phyloP scores from a whole-genome alignment of 108 stramenopile species.

The Mediolabrus comicus region DNA sequence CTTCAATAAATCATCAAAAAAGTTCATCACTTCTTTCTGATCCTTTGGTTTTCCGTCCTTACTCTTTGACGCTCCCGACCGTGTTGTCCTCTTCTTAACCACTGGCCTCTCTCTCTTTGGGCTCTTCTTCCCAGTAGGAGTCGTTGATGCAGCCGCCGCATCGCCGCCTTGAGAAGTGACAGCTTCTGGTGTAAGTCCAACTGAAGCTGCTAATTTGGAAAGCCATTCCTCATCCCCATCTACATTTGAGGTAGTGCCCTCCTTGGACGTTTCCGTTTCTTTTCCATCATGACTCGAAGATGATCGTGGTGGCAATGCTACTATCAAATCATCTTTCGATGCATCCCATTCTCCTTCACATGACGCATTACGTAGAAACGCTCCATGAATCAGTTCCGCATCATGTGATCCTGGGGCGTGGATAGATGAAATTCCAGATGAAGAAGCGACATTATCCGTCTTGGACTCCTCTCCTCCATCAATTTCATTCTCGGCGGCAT shows the following conservation, averaged over 20 bases:
- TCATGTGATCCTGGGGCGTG: slow-evolving; percentile 69
- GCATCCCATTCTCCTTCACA: slow-evolving; percentile 89
- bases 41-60: slow-evolving; percentile 38
- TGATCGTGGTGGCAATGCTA: slow-evolving; percentile 55
- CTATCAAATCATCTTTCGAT: slow-evolving; percentile 62
- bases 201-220: slow-evolving; percentile 64
- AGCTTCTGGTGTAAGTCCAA: slow-evolving; percentile 51
- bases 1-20: slow-evolving; percentile 79
- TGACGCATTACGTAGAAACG: slow-evolving; percentile 72
- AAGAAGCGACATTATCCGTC: background rate
- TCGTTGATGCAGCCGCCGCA: slow-evolving; percentile 1
- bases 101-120: slow-evolving; percentile 10
- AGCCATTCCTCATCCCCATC: slow-evolving; percentile 80
- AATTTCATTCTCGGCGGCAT: background rate
- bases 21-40: slow-evolving; percentile 50
- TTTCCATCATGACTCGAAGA: background rate
- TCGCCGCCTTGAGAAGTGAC: background rate
- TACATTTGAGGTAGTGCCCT: background rate
- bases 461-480: background rate
- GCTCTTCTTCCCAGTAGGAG: slow-evolving; percentile 16
- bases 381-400: slow-evolving; percentile 73
- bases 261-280: slow-evolving; percentile 1
- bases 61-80: slow-evolving; percentile 8
- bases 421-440: background rate
- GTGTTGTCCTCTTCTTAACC: slow-evolving; percentile 20